Evolutionary conservation across 2,329 filamentous ascomycete species (phyloP).

Genomic region (Phaeosphaeriaceae sp.): DNA sequence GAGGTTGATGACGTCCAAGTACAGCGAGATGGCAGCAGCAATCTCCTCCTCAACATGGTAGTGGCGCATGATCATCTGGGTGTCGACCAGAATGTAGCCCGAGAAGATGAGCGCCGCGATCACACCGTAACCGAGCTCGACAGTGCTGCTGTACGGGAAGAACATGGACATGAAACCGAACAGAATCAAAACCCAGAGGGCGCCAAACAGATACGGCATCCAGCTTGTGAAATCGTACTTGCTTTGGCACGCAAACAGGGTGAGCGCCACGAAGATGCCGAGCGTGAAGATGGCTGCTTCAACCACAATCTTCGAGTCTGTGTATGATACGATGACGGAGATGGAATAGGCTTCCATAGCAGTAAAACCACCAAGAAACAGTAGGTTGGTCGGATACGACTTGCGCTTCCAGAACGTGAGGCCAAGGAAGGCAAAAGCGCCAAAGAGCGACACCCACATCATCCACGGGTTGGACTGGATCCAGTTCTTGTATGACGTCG

Average conservation of each 20-base stretch:
- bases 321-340: constrained; percentile 91
- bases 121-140: constrained; percentile 86
- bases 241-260: constrained; percentile 90
- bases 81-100: constrained; percentile 94
- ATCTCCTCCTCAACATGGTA: constrained; percentile 99
- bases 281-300: constrained; percentile 87
- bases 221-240: constrained; percentile 98
- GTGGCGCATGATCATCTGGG: constrained; percentile 91
- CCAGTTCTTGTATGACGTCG: constrained; percentile 78
- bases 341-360: constrained; percentile 92
- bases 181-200: constrained; percentile 85
- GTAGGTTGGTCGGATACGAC: constrained; percentile 90
- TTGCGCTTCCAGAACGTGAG: constrained; percentile 52
- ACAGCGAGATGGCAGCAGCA: constrained; percentile 90
- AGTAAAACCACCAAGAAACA: constrained; percentile 92
- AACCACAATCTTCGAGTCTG: constrained; percentile 81
- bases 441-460: constrained; percentile 79
- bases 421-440: constrained; percentile 45
- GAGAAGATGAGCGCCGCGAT: constrained; percentile 87
- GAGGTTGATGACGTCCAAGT: constrained; percentile 95
- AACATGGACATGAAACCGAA: constrained; percentile 94
- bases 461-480: constrained; percentile 84
- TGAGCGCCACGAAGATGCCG: constrained; percentile 69
- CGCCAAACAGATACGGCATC: constrained; percentile 94
- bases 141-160: constrained; percentile 80